Conservation (phyloP, 331 rosid species). For the Phaseolus coccineus region DNA sequence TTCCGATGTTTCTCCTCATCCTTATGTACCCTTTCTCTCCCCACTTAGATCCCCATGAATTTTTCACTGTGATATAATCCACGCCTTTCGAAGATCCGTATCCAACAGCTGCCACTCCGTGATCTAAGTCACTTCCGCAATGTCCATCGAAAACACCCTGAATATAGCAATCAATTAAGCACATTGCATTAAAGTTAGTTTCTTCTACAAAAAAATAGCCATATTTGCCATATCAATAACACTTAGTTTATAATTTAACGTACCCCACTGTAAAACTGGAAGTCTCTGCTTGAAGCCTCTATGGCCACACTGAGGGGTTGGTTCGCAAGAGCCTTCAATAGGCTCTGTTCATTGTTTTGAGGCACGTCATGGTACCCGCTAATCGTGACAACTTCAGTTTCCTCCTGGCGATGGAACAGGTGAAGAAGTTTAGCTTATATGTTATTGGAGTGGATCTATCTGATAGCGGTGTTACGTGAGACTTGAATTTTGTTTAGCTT, state of each 20-base stretch:
- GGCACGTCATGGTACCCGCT: constrained; percentile 72
- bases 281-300: constrained; percentile 73
- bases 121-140: constrained; percentile 68
- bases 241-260: not conserved
- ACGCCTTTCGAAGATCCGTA: constrained; percentile 61
- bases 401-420: constrained; percentile 49
- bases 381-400: constrained; percentile 55
- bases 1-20: constrained; percentile 66
- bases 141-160: constrained; percentile 76
- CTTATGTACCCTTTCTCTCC: constrained; percentile 78
- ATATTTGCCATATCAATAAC: not conserved
- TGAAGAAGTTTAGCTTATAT: not conserved
- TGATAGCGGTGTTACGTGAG: not conserved
- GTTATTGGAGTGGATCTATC: not conserved
- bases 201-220: not conserved
- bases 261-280: constrained; percentile 78
- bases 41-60: constrained; percentile 83
- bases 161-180: constrained; percentile 3
- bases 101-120: constrained; percentile 79
- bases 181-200: constrained; percentile 3
- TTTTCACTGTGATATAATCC: constrained; percentile 67
- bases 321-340: constrained; percentile 75
- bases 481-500: not conserved
- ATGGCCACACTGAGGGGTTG: constrained; percentile 81
- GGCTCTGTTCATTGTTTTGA: constrained; percentile 61